Percentiles rank a stretch among this genome's conserved stretches.
Evolutionary conservation across 805 yeast species (phyloP).

Genomic region (Metschnikowia koreensis): DNA sequence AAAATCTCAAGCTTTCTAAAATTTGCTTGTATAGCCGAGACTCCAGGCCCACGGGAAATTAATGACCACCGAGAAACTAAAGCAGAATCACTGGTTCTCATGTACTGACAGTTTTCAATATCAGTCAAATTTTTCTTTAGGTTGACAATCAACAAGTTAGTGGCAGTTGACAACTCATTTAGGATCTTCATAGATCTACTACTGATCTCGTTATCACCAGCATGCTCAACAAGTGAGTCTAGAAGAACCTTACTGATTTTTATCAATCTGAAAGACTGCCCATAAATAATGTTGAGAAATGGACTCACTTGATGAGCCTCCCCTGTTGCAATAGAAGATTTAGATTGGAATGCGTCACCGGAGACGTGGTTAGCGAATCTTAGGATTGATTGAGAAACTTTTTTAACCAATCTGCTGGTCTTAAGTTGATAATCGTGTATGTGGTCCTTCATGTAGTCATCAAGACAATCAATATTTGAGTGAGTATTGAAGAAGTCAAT

Average conservation of each 20-base stretch:
- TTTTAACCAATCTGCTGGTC: constrained; percentile 38
- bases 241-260: constrained; percentile 35
- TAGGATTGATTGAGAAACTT: constrained; percentile 27
- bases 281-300: constrained; percentile 31
- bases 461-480: constrained; percentile 8
- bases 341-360: constrained; percentile 17
- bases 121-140: constrained; percentile 16
- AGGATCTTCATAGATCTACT: constrained; percentile 34
- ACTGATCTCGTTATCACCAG: constrained; percentile 26
- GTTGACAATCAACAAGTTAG: constrained; percentile 27
- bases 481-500: constrained; percentile 6
- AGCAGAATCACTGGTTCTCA: constrained; percentile 4
- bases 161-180: constrained; percentile 36
- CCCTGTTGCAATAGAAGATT: not conserved
- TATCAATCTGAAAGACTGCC: constrained; percentile 34
- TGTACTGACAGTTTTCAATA: not conserved
- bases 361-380: constrained; percentile 31
- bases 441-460: constrained; percentile 27
- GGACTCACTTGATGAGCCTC: constrained; percentile 26
- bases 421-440: constrained; percentile 39
- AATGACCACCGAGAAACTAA: not conserved
- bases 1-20: constrained; percentile 26
- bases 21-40: constrained; percentile 21
- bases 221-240: constrained; percentile 26
- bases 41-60: constrained; percentile 22